Evolutionary conservation across 306 rosid genomes (phyloP).

Genomic region (Medicago truncatula): MtrunA17r5.0-ANR NC_053045.1:39729001-39729500

Average conservation of each 20-base stretch:
- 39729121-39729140: conserved; percentile 53
- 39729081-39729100: conserved; percentile 41
- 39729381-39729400: not conserved
- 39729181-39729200: conserved; percentile 42
- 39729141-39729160: conserved; percentile 48
- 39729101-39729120: conserved; percentile 35
- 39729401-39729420: conserved; percentile 13
- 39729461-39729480: not conserved
- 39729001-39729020: conserved; percentile 1
- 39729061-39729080: conserved; percentile 42
- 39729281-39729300: conserved; percentile 42
- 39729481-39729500: conserved; percentile 5
- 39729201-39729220: conserved; percentile 45
- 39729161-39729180: conserved; percentile 53
- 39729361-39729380: conserved; percentile 23
- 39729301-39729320: conserved; percentile 37
- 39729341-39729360: conserved; percentile 38
- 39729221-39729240: conserved; percentile 44
- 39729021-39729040: conserved; percentile 42
- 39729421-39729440: conserved; percentile 8
- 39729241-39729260: conserved; percentile 50
- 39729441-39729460: conserved; percentile 22
- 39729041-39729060: conserved; percentile 45
- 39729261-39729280: conserved; percentile 46
- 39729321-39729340: conserved; percentile 43